Conservation (phyloP, 257 asterid genomes). For the Solanum chilense region DNA sequence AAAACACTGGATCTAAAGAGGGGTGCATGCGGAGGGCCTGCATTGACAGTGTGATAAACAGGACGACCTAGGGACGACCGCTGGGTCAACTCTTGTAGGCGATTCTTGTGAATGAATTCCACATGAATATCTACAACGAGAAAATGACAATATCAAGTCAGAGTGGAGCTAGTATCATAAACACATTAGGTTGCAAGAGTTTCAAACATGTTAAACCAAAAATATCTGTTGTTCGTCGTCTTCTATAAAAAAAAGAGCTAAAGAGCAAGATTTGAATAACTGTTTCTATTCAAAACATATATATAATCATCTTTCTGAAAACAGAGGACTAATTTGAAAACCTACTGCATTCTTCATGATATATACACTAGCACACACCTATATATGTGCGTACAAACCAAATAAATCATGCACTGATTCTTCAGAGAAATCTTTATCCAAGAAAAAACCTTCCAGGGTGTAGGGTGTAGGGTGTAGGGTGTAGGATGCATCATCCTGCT, state of each 20-base stretch:
- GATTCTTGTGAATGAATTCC: not conserved
- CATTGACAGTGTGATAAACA: constrained; percentile 1
- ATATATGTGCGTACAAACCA: not conserved
- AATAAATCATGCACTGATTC: not conserved
- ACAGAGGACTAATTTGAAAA: not conserved
- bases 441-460: not conserved
- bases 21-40: constrained; percentile 19
- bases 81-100: constrained; percentile 18
- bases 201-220: not conserved
- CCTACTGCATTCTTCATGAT: not conserved
- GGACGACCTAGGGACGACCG: constrained; percentile 5
- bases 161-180: not conserved
- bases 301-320: not conserved
- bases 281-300: not conserved
- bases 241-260: not conserved
- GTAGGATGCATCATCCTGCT: not conserved
- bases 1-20: constrained; percentile 23
- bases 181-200: not conserved
- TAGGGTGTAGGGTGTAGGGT: no score
- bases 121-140: not conserved
- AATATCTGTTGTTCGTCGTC: not conserved
- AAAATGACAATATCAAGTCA: not conserved
- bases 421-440: not conserved
- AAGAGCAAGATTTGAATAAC: not conserved
- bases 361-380: not conserved